Evolutionary conservation across 2,329 filamentous ascomycete genomes (phyloP).

Genomic region (Camillea tinctor): DNA sequence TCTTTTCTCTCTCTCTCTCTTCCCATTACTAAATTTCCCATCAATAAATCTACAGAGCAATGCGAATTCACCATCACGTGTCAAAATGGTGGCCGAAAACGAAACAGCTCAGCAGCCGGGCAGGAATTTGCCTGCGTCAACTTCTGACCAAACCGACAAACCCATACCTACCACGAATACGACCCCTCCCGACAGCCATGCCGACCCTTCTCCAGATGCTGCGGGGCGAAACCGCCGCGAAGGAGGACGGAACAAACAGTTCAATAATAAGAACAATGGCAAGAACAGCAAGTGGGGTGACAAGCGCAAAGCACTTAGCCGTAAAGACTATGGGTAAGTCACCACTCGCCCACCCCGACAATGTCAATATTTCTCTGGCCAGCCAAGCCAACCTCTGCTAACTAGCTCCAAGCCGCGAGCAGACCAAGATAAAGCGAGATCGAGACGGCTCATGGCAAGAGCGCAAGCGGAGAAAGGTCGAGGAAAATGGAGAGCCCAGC

Average conservation of each 20-base stretch:
- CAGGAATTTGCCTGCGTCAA: neutral
- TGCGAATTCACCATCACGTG: slow-evolving; percentile 21
- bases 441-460: slow-evolving; percentile 49
- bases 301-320: slow-evolving; percentile 18
- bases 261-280: slow-evolving; percentile 19
- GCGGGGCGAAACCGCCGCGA: slow-evolving; percentile 12
- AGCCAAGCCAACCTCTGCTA: slow-evolving; percentile 29
- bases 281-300: slow-evolving; percentile 11
- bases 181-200: slow-evolving; percentile 5
- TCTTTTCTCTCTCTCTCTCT: neutral
- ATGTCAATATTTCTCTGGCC: slow-evolving; percentile 2
- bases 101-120: slow-evolving; percentile 9
- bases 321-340: slow-evolving; percentile 21
- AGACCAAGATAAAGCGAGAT: slow-evolving; percentile 47
- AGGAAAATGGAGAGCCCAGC: slow-evolving; percentile 42
- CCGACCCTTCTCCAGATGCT: slow-evolving; percentile 11
- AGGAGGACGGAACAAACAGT: slow-evolving; percentile 13
- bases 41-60: slow-evolving; percentile 1
- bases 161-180: slow-evolving; percentile 4
- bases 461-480: slow-evolving; percentile 54
- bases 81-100: slow-evolving; percentile 23
- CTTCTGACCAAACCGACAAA: slow-evolving; percentile 2
- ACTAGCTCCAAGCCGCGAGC: slow-evolving; percentile 53
- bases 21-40: no score
- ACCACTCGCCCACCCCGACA: neutral